phyloP scores from a whole-genome alignment of 371 early-diverging fungal genomes.

The Entomophthora muscae region DNA sequence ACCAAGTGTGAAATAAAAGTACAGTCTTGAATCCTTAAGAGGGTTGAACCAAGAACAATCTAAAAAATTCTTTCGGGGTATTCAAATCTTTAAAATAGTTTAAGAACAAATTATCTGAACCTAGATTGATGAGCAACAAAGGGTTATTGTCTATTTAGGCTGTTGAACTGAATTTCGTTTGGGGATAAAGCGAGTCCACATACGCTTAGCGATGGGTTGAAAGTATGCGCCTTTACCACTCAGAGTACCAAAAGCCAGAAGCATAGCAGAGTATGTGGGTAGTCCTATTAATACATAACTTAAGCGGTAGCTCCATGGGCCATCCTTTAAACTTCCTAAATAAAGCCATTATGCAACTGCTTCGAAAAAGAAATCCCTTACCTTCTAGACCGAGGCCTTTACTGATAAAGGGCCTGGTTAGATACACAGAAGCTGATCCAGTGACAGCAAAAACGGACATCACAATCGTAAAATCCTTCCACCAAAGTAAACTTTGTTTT shows the following conservation, averaged over 20 bases:
- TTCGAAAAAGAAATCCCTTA: conserved; percentile 1
- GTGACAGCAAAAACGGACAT: conserved; percentile 31
- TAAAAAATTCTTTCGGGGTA: no score
- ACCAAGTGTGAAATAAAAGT: no score
- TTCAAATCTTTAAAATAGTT: no score
- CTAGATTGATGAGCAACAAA: no score
- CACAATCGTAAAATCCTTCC: conserved; percentile 28
- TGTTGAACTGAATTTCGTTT: no score
- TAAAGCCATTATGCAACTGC: conserved; percentile 11
- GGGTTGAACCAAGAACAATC: no score
- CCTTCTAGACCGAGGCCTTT: conserved; percentile 18
- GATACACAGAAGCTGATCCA: conserved; percentile 24
- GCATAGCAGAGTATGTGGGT: conserved; percentile 23
- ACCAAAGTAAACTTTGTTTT: conserved; percentile 18
- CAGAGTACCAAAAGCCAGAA: conserved; percentile 23
- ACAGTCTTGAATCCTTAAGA: no score
- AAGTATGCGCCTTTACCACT: conserved; percentile 26
- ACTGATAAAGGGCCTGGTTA: conserved; percentile 23
- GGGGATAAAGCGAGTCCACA: conserved; percentile 31
- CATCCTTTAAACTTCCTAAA: conserved; percentile 22
- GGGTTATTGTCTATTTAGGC: no score
- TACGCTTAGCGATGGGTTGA: conserved; percentile 21
- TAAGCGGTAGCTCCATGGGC: conserved; percentile 27
- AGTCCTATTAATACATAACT: conserved; percentile 24
- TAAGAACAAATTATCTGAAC: no score